Base-by-base conservation (phyloP, 148 eudicot species). In the Spergularia marina region DNA sequence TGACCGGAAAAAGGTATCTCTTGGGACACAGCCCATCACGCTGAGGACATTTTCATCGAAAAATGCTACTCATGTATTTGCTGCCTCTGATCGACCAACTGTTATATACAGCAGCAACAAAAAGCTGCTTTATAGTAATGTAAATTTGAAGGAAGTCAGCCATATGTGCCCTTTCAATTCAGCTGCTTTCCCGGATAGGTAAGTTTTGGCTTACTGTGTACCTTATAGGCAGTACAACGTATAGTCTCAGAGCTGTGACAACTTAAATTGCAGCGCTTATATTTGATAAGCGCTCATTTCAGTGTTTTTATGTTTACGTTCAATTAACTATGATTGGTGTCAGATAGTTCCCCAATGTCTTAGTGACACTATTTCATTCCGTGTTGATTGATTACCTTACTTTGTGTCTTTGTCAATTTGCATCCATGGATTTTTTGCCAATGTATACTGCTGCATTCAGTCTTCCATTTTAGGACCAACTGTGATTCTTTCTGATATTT, bases 131-230 rank as follows among this genome's bases (percentile, higher is more conserved):
- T 95, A 95, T 82, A 95, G 98, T 83, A 95, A 95, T 77, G 97
- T 95, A 56, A 95, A 95, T 81, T 86, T 95, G 41, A 95, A 95
- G 87, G 97, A 95, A 90, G 98, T 95, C 73, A 89, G 97, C 80
- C 89, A 95, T 74, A 92, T 95, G 98, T 95, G 98, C 87, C 98
- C 97, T 77, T 95, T 95, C 84, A 95, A 95, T 73, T 86, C 96
- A 56, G 93, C 97, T 58, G 96, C 98, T 78, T 95, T 95, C 76
- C 98, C 98, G 40, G 97, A 92, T 88, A 95, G 97, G 98, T 91
- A 71, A 61, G 20, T 49, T 25, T 53, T n/a, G 16, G 11, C 62
- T 41, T 40, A 8, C 9, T 17, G 7, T 10, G 17, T 14, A 23
- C 12, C 18, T 65, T 65, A n/a, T 56, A 67, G 11, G 23, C 58